Evolutionary conservation across 2,329 filamentous ascomycete species (phyloP).

Genomic region (Periconia digitata): DNA sequence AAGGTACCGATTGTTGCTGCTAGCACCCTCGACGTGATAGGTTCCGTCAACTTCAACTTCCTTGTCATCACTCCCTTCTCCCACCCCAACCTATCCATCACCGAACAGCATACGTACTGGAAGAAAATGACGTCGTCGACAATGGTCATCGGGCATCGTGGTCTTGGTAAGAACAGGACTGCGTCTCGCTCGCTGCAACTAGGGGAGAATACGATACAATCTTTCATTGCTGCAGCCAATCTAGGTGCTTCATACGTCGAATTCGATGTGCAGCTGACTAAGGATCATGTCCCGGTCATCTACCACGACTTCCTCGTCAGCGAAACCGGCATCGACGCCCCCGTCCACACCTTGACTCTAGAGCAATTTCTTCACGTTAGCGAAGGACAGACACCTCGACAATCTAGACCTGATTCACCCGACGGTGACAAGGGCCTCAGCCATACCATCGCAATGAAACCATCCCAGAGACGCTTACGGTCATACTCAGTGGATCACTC

Average conservation of each 20-base stretch:
- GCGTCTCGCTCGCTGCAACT: constrained; percentile 86
- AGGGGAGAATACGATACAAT: constrained; percentile 92
- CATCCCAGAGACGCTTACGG: constrained; percentile 43
- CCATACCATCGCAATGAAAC: constrained; percentile 18
- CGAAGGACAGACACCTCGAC: constrained; percentile 52
- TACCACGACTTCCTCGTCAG: constrained; percentile 98
- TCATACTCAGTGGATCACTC: constrained; percentile 62
- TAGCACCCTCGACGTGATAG: constrained; percentile 84
- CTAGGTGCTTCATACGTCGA: constrained; percentile 76
- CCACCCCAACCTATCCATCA: constrained; percentile 91
- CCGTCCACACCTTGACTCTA: constrained; percentile 89
- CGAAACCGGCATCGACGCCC: constrained; percentile 95
- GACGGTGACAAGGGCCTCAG: constrained; percentile 14
- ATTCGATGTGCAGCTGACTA: constrained; percentile 94
- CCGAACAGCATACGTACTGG: constrained; percentile 92
- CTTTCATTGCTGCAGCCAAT: constrained; percentile 95
- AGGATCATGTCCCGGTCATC: constrained; percentile 96
- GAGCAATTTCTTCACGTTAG: constrained; percentile 95
- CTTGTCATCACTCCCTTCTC: constrained; percentile 90
- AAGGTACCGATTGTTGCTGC: constrained; percentile 87
- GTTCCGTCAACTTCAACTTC: constrained; percentile 95
- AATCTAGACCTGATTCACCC: constrained; percentile 53
- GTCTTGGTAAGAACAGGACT: constrained; percentile 83
- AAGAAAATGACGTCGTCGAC: constrained; percentile 79
- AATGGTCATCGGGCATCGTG: constrained; percentile 74